Evolutionary conservation across 257 asterid genomes (phyloP), one percentile per base, ranked within the genome.

Genomic region (Linderniella brevidens): DNA sequence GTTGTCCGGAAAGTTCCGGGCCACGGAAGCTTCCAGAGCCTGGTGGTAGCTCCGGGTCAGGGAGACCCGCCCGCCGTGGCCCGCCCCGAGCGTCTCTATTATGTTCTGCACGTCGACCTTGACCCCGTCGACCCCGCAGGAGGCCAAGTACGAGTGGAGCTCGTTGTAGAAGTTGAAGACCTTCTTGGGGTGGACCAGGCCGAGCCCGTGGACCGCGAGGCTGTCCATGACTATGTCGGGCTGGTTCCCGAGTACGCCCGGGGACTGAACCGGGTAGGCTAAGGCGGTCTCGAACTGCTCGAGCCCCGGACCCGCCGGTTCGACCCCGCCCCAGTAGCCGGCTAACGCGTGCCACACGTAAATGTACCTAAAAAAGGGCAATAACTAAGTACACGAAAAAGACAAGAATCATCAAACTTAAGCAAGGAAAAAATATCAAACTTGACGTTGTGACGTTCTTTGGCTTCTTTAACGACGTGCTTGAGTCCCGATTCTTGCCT

Each of bases 31-130:
- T 71, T 86, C 97, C 9, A 86, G 94, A 20, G 94, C 97, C 63
- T 79, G 94, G 54, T 67, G 70, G 39, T 77, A 86, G 74, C 92
- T 79, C n/a, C 92, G 84, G 11, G 97, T 86, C 49, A 86, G 74
- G 35, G 92, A 77, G 36, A 86, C 97, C 52, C 97, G 63, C 13
- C 97, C 97, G 32, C 97, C 97, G 46, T 86, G 87, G 62, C 97
- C 97, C 52, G 92, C 80, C 36, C 97, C 97, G 7, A 86, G 92
- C 60, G 97, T 86, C 69, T 86, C 97, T 6, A 86, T 77, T 32
- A 86, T 86, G 72, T 79, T 86, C 76, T 86, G 97, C 54, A 86
- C 97, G n/a, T 86, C 97, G 43, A 86, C 97, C 68, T 86, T 86
- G 61, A 86, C 97, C 43, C 97, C 97, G 64, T 86, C 97, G 0